Evolutionary conservation across 2,329 filamentous ascomycete species (phyloP).

Genomic region (Colletotrichum destructivum): DNA sequence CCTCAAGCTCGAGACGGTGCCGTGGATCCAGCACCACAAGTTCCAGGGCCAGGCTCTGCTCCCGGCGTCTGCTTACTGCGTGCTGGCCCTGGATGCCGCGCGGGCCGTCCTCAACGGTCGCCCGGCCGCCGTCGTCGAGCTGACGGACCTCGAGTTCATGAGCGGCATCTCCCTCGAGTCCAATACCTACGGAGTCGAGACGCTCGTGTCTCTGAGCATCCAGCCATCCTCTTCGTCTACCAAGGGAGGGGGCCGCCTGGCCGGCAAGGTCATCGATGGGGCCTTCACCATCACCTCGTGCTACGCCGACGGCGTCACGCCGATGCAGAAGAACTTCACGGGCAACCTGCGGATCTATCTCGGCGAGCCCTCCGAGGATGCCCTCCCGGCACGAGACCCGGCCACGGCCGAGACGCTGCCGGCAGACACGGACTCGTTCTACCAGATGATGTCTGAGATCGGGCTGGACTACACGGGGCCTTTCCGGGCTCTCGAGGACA

Average conservation of each 20-base stretch:
- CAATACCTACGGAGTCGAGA: conserved; percentile 45
- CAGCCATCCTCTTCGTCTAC: conserved; percentile 35
- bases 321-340: conserved; percentile 42
- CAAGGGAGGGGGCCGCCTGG: conserved; percentile 34
- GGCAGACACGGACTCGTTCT: conserved; percentile 45
- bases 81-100: conserved; percentile 61
- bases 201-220: conserved; percentile 44
- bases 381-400: conserved; percentile 40
- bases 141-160: conserved; percentile 51
- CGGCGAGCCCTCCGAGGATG: conserved; percentile 42
- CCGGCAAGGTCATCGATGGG: conserved; percentile 36
- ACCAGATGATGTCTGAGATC: conserved; percentile 41
- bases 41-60: conserved; percentile 57
- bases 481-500: conserved; percentile 43
- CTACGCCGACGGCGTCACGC: conserved; percentile 36
- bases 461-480: conserved; percentile 44
- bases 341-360: conserved; percentile 44
- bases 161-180: conserved; percentile 52
- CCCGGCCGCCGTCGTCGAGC: conserved; percentile 48
- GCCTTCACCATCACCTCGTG: conserved; percentile 41
- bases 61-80: conserved; percentile 60
- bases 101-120: conserved; percentile 47
- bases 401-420: conserved; percentile 41
- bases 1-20: conserved; percentile 43
- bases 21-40: conserved; percentile 58